These are phyloP conservation scores for Aspergillus vadensis DNA, from an alignment of 2,329 filamentous ascomycete species.

Conservation along the genomic window DNA sequence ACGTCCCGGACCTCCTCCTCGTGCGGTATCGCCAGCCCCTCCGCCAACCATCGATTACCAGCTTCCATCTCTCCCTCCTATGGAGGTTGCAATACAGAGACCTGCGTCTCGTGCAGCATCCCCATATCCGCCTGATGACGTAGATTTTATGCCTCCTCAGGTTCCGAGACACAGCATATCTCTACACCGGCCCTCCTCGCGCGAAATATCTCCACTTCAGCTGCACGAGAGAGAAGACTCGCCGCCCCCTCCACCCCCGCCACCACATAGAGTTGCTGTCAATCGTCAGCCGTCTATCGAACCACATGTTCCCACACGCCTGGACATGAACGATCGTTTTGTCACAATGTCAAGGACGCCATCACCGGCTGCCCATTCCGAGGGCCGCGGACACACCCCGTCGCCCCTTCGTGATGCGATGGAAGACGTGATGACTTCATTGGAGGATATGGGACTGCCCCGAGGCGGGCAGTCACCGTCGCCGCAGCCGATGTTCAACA, in stretches of 20 bases:
- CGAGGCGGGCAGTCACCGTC: conserved; percentile 54
- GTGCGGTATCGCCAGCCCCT: conserved; percentile 16
- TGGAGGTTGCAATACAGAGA: conserved; percentile 5
- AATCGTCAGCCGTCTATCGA: conserved; percentile 37
- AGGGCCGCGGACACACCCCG: conserved; percentile 71
- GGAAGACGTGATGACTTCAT: conserved; percentile 95
- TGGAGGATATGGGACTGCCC: conserved; percentile 78
- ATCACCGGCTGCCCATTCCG: conserved; percentile 59
- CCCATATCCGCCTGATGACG: conserved; percentile 15
- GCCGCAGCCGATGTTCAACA: conserved; percentile 54
- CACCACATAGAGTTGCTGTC: conserved; percentile 68
- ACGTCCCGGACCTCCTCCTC: conserved; percentile 12
- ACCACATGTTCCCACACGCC: conserved; percentile 34
- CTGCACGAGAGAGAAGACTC: conserved; percentile 64
- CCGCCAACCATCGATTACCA: conserved; percentile 9
- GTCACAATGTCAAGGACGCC: conserved; percentile 46
- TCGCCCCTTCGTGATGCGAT: conserved; percentile 92
- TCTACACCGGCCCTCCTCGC: conserved; percentile 19
- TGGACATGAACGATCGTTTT: conserved; percentile 47
- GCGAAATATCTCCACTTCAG: conserved; percentile 31
- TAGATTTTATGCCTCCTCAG: conserved; percentile 13
- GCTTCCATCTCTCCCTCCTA: conserved; percentile 9
- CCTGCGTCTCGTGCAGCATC: conserved; percentile 18
- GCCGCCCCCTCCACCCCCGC: conserved; percentile 80
- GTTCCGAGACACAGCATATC: conserved; percentile 18